phyloP scores from a whole-genome alignment of 1,284 basidiomycete species.

The Rhodotorula sp. region DNA sequence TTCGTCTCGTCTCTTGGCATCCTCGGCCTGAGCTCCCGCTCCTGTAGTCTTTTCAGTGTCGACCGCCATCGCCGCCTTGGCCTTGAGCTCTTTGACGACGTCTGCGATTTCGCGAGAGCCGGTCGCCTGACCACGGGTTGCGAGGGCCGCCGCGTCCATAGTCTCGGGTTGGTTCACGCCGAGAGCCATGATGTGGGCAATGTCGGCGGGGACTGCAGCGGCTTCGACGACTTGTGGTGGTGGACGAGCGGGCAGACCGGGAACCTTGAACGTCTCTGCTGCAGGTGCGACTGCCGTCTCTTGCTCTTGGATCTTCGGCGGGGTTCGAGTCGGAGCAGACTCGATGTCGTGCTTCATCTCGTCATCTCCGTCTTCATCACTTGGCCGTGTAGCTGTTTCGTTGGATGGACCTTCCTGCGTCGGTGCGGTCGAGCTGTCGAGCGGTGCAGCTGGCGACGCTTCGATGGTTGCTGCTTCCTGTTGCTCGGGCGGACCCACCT shows the following conservation, averaged over 20 bases:
- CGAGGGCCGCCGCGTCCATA: slow-evolving; percentile 5
- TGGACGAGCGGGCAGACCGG: slow-evolving; percentile 8
- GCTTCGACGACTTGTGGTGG: slow-evolving; percentile 14
- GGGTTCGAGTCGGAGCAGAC: too few species aligned
- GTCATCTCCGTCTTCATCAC: too few species aligned
- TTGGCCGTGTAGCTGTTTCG: not conserved
- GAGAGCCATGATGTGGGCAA: slow-evolving; percentile 39
- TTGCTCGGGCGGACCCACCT: not conserved
- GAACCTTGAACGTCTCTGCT: slow-evolving; percentile 35
- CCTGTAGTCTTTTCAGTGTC: slow-evolving; percentile 6
- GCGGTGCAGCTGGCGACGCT: not conserved
- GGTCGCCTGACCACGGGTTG: not conserved
- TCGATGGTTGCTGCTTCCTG: not conserved
- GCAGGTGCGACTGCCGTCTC: not conserved
- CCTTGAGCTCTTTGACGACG: slow-evolving; percentile 21
- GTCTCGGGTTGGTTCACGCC: slow-evolving; percentile 15
- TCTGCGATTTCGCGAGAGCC: slow-evolving; percentile 21
- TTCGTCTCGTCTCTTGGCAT: slow-evolving; percentile 4
- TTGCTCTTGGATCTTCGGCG: too few species aligned
- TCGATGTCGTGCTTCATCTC: not conserved
- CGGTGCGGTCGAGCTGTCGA: too few species aligned
- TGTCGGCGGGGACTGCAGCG: slow-evolving; percentile 31
- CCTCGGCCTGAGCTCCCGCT: not conserved
- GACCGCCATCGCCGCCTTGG: not conserved
- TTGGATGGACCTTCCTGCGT: not conserved